Evolutionary conservation across 768 basidiomycete genomes (phyloP).

Genomic region (Suillus subaureus): DNA sequence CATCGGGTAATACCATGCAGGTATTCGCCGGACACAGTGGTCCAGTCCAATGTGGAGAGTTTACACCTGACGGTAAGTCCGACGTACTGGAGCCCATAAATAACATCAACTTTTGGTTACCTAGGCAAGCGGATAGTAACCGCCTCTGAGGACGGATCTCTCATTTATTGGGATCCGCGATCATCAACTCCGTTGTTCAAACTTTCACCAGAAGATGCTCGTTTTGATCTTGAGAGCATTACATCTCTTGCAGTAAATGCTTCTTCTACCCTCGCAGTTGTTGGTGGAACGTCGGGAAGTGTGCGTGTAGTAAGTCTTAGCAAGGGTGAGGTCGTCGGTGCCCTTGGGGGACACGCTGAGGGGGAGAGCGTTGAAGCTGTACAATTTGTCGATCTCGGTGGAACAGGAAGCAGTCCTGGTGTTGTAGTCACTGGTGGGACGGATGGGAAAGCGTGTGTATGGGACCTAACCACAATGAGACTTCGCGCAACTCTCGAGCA

Average conservation of each 20-base stretch:
- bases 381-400: constrained; percentile 77
- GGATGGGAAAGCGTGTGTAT: constrained; percentile 92
- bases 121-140: constrained; percentile 88
- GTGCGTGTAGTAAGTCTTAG: constrained; percentile 85
- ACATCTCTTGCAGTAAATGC: constrained; percentile 86
- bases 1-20: constrained; percentile 93
- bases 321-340: constrained; percentile 81
- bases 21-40: constrained; percentile 92
- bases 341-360: constrained; percentile 81
- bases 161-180: constrained; percentile 93
- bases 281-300: constrained; percentile 85
- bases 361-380: constrained; percentile 89
- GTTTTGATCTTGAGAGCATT: constrained; percentile 82
- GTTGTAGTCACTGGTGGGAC: constrained; percentile 87
- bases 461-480: constrained; percentile 90
- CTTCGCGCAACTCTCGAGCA: constrained; percentile 83
- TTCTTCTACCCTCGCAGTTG: constrained; percentile 86
- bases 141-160: constrained; percentile 76
- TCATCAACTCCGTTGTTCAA: constrained; percentile 80
- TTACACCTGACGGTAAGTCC: constrained; percentile 81
- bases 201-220: constrained; percentile 65
- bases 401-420: constrained; percentile 53
- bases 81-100: not conserved
- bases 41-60: constrained; percentile 83
- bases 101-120: constrained; percentile 10